These are phyloP conservation scores for Mycena vitilis DNA, from an alignment of 768 basidiomycete species.

Conservation along the genomic window DNA sequence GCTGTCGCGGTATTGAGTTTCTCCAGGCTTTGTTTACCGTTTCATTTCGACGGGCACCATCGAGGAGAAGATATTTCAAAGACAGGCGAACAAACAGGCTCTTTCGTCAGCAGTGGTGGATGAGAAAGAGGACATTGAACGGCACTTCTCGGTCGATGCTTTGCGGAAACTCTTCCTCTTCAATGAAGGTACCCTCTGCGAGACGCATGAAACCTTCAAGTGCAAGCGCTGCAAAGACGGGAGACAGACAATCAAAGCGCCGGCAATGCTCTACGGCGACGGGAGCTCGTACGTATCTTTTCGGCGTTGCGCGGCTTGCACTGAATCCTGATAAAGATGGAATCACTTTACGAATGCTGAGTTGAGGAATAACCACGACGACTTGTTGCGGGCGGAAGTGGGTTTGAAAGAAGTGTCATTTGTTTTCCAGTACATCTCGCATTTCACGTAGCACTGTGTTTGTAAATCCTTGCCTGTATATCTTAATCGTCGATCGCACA, in stretches of 20 bases:
- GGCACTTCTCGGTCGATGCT: conserved; percentile 92
- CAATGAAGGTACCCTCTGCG: conserved; percentile 86
- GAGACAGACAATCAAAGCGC: conserved; percentile 83
- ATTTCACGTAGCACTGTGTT: conserved; percentile 51
- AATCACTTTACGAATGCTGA: conserved; percentile 95
- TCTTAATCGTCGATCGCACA: no score
- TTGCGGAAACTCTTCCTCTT: conserved; percentile 93
- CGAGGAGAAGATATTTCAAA: conserved; percentile 98
- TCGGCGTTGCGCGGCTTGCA: neutral
- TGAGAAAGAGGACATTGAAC: conserved; percentile 94
- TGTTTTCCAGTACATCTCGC: conserved; percentile 96
- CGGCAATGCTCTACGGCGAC: conserved; percentile 93
- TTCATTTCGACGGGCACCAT: conserved; percentile 98
- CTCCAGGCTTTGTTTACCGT: conserved; percentile 93
- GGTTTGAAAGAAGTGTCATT: conserved; percentile 89
- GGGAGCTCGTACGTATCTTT: conserved; percentile 87
- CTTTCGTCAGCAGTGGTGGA: conserved; percentile 98
- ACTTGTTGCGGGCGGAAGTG: conserved; percentile 90
- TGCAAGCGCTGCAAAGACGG: conserved; percentile 92
- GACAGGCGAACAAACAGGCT: conserved; percentile 96
- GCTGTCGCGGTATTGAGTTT: neutral
- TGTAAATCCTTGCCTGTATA: no score
- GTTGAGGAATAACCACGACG: conserved; percentile 93
- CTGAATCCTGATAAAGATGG: conserved; percentile 69
- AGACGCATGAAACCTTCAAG: conserved; percentile 99